Percentiles rank a stretch among this genome's conserved stretches.
Evolutionary conservation across 306 rosid species (phyloP).

Genomic region (Crataegus laevigata): DNA sequence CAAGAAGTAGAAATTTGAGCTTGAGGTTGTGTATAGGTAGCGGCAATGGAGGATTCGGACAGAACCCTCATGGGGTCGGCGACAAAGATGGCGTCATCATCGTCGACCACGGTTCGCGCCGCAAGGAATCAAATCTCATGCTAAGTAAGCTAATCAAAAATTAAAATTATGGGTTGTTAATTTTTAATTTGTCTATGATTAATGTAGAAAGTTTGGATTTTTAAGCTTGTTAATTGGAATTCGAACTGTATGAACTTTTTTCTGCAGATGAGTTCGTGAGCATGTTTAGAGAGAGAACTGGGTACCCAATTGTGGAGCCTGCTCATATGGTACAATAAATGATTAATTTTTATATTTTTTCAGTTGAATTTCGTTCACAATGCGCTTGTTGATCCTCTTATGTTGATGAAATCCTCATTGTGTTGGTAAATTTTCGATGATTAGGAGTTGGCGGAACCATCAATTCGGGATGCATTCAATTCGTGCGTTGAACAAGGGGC

Average conservation of each 20-base stretch:
- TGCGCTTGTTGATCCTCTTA: constrained; percentile 4
- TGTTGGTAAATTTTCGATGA: background rate
- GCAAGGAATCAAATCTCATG: constrained; percentile 80
- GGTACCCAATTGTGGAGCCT: constrained; percentile 76
- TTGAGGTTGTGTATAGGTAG: constrained; percentile 25
- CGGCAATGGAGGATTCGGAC: constrained; percentile 26
- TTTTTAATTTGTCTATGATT: background rate
- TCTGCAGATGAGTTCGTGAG: constrained; percentile 85
- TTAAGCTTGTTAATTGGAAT: background rate
- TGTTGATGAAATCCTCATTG: background rate
- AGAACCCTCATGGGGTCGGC: constrained; percentile 33
- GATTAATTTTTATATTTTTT: background rate
- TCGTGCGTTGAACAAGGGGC: constrained; percentile 71
- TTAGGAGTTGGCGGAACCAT: constrained; percentile 89
- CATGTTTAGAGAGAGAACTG: constrained; percentile 71
- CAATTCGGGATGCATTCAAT: constrained; percentile 57
- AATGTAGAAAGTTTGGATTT: background rate
- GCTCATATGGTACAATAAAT: constrained; percentile 72
- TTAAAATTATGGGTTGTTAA: background rate
- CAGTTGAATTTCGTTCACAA: background rate
- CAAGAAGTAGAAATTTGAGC: constrained; percentile 18
- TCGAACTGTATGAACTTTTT: constrained; percentile 3
- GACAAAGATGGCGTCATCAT: constrained; percentile 59
- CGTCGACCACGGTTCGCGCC: constrained; percentile 94
- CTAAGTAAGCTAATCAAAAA: constrained; percentile 47